phyloP scores from a whole-genome alignment of 345 rosid genomes.

The Angophora floribunda region DNA sequence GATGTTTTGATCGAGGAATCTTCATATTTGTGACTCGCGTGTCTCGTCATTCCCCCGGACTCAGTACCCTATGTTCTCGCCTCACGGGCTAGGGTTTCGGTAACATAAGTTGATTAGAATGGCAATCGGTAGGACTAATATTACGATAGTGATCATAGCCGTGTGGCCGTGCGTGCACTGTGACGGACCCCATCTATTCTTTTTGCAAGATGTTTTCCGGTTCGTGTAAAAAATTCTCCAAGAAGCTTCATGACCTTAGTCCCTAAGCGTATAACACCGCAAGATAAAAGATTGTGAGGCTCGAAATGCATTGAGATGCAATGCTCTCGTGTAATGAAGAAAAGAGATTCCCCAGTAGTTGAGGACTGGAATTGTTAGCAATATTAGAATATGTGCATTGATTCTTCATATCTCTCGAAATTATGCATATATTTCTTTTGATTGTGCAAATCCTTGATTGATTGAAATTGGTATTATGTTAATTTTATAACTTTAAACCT shows the following conservation, averaged over 20 bases:
- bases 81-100: not conserved
- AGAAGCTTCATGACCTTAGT: not conserved
- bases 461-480: not conserved
- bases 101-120: not conserved
- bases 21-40: not conserved
- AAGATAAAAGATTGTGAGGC: not conserved
- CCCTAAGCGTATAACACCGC: not conserved
- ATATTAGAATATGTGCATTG: not conserved
- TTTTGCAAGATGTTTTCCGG: not conserved
- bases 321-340: not conserved
- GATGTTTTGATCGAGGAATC: not conserved
- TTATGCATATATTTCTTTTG: not conserved
- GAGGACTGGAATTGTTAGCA: too few species aligned
- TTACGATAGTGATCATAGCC: too few species aligned
- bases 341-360: not conserved
- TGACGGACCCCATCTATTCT: not conserved
- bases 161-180: not conserved
- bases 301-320: not conserved
- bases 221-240: not conserved
- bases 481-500: not conserved
- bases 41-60: not conserved
- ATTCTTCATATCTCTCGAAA: not conserved
- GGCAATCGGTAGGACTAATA: not conserved
- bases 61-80: not conserved
- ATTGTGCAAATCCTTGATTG: not conserved